phyloP scores from a whole-genome alignment of 805 yeast species.

The Metschnikowia shivogae region DNA sequence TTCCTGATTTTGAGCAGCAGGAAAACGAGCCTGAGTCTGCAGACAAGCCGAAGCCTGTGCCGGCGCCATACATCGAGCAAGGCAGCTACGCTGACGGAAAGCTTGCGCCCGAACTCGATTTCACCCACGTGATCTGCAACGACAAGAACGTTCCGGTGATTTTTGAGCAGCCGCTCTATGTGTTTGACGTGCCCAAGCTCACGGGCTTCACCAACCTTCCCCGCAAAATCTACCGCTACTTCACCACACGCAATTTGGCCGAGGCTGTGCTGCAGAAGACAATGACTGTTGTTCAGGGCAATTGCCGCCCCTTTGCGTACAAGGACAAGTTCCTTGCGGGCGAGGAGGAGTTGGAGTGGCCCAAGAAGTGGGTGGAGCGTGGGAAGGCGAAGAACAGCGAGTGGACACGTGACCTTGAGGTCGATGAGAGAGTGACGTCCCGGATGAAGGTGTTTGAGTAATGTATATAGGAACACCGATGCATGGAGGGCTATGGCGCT shows the following conservation, averaged over 20 bases:
- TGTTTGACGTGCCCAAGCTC: constrained; percentile 70
- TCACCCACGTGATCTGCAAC: constrained; percentile 24
- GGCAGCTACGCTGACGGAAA: constrained; percentile 50
- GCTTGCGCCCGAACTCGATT: constrained; percentile 59
- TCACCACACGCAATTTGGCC: constrained; percentile 67
- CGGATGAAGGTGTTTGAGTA: constrained; percentile 47
- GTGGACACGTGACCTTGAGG: constrained; percentile 75
- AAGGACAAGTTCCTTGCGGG: constrained; percentile 34
- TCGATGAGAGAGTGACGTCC: constrained; percentile 62
- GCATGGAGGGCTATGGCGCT: background rate
- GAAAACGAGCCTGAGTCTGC: constrained; percentile 17
- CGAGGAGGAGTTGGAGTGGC: constrained; percentile 21
- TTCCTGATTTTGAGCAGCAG: constrained; percentile 18
- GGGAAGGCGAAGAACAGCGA: constrained; percentile 77
- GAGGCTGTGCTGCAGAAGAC: constrained; percentile 58
- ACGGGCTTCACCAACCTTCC: constrained; percentile 79
- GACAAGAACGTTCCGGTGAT: constrained; percentile 49
- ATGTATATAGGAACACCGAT: background rate
- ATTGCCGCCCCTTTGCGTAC: constrained; percentile 49
- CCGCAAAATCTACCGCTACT: constrained; percentile 69
- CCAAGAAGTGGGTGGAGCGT: constrained; percentile 64
- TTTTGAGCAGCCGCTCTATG: constrained; percentile 74
- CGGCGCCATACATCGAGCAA: constrained; percentile 60
- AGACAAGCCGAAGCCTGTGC: constrained; percentile 42
- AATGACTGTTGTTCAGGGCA: constrained; percentile 48